Base-by-base conservation (phyloP, 371 early-diverging fungal species). In the Coemansia sp. region DNA sequence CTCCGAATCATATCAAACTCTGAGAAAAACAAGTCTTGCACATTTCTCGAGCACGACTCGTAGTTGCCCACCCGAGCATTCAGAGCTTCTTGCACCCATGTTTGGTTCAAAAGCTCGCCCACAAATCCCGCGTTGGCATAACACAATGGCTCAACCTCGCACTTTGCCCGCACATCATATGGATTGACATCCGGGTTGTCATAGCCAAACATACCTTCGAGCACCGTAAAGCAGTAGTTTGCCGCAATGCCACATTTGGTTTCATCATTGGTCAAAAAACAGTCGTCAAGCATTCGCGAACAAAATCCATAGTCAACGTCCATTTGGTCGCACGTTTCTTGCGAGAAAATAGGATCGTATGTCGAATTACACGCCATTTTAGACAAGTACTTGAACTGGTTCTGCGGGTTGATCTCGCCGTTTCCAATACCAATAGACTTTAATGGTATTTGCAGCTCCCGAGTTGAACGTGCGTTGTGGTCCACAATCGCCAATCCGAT, bases 1-100 rank as follows among this genome's bases (percentile, higher is more conserved):
- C 92, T 90, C 31, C 81, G 83, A 89, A 92, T 89, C 84, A 88
- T 86, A 79, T 94, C 94, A 56, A 91, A 92, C 16, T 87, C 80
- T 67, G 86, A 76, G 75, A 86, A 78, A 81, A 94, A 95, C 63
- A 83, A 78, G 61, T 82, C 77, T 78, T 88, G 87, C 64, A 93
- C 84, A 61, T 87, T 81, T 78, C 80, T 83, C 69, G 89, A 91
- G 83, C 94, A 94, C 7, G 86, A 86, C 60, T 87, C 75, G 72
- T 86, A 94, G 50, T 81, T 63, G 7, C 72, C n/a, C 18, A 80
- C 78, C 27, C 84, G 73, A 27, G 85, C 91, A 37, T 92, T 90
- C 4, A 94, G 81, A 45, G 77, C 82, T 5, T 73, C 55, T 82
- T 88, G 90, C 58, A 94, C 85, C 18, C 86, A 86, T 5, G 82